phyloP scores from a whole-genome alignment of 106 monocot genomes.

The Iris macrosiphon region DNA sequence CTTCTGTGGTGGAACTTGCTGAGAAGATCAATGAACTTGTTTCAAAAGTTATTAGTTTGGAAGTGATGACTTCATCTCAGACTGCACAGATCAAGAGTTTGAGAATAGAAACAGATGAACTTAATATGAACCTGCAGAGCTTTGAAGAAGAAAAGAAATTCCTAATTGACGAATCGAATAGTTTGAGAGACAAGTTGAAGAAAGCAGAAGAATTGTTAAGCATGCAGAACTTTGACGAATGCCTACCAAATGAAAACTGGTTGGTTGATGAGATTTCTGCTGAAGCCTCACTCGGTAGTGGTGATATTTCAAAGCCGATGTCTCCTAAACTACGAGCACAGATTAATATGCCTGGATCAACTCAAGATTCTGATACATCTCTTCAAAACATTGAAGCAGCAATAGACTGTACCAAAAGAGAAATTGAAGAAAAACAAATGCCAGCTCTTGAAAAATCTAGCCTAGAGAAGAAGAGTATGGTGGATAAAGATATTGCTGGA shows the following conservation, averaged over 20 bases:
- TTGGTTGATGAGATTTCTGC: not conserved
- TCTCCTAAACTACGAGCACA: too few relatives aligned
- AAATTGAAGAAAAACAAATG: too few relatives aligned
- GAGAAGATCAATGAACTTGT: slow-evolving; percentile 33
- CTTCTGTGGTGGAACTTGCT: slow-evolving; percentile 23
- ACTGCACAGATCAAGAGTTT: slow-evolving; percentile 13
- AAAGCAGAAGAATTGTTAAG: slow-evolving; percentile 15
- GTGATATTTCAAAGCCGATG: too few relatives aligned
- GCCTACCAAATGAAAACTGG: slow-evolving; percentile 1
- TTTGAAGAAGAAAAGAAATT: slow-evolving; percentile 19
- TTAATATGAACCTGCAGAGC: slow-evolving; percentile 14
- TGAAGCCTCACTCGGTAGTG: too few relatives aligned
- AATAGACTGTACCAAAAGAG: too few relatives aligned
- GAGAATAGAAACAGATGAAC: slow-evolving; percentile 18
- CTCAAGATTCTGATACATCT: too few relatives aligned
- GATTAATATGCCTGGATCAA: too few relatives aligned
- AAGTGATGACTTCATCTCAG: slow-evolving; percentile 17
- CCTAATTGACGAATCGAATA: slow-evolving; percentile 14
- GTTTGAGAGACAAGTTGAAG: slow-evolving; percentile 10
- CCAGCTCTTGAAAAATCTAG: too few relatives aligned
- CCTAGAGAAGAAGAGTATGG: not conserved
- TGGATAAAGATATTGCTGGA: slow-evolving; percentile 1
- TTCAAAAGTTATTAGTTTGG: slow-evolving; percentile 20
- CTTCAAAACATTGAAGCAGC: too few relatives aligned
- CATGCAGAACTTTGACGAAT: slow-evolving; percentile 12